These are phyloP conservation scores for Escallonia herrerae DNA, from an alignment of 129 eudicot species.

Conservation along the genomic window DNA sequence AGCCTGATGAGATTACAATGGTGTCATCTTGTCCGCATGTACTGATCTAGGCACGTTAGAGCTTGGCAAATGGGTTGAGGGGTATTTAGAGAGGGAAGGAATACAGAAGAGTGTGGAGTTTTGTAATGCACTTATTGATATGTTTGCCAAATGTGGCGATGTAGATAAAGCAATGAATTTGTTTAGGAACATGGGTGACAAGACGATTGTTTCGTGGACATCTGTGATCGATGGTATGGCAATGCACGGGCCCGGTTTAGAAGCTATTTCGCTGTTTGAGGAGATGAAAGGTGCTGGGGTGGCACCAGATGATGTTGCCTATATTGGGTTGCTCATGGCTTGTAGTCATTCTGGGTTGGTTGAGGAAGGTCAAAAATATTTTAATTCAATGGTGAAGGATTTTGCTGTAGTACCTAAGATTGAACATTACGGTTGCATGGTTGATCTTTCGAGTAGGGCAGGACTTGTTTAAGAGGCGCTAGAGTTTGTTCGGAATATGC, in stretches of 20 bases:
- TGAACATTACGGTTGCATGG: constrained; percentile 90
- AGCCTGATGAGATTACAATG: constrained; percentile 62
- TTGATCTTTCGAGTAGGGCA: constrained; percentile 68
- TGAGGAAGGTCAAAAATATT: constrained; percentile 52
- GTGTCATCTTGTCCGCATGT: constrained; percentile 66
- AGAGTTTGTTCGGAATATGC: constrained; percentile 62
- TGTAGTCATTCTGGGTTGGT: constrained; percentile 86
- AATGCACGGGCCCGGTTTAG: constrained; percentile 70
- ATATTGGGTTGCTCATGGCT: constrained; percentile 73
- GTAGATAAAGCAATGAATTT: constrained; percentile 52
- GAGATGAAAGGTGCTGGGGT: constrained; percentile 40
- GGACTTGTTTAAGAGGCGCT: constrained; percentile 63
- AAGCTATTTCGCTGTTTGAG: constrained; percentile 60
- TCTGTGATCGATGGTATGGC: constrained; percentile 74
- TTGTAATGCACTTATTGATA: constrained; percentile 61
- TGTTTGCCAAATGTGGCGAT: constrained; percentile 83
- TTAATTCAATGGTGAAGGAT: constrained; percentile 36
- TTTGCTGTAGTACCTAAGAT: constrained; percentile 49
- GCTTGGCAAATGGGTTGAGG: constrained; percentile 69
- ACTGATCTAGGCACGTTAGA: constrained; percentile 71
- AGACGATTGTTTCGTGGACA: constrained; percentile 70
- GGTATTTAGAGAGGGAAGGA: constrained; percentile 44
- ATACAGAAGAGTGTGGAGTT: constrained; percentile 46
- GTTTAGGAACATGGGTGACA: constrained; percentile 36
- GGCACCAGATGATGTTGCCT: constrained; percentile 62